Evolutionary conservation across 148 eudicot genomes (phyloP), one percentile per base, ranked within the genome.

Genomic region (Bassia scoparia): DNA sequence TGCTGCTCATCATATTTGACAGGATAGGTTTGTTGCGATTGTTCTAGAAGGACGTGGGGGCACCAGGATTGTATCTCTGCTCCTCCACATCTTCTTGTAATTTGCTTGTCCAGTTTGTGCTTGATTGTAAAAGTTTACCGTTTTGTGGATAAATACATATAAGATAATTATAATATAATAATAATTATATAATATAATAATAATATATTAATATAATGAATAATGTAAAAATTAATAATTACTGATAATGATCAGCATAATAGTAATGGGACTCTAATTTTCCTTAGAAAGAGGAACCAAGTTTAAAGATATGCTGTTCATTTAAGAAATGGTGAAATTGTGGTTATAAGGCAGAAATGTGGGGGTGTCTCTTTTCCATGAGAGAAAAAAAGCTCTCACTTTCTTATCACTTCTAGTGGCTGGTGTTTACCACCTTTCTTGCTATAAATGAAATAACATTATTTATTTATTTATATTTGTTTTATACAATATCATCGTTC

Each of bases 321-420:
- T n/a, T 43, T 46, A 48, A 44, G 50, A 59, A 48, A 77, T 76
- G 72, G 65, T 24, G 23, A 55, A 67, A 59, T 56, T 46, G 48
- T 59, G 78, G 54, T 55, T 2, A 43, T 54, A 54, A 33, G 46
- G 86, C 80, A 82, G 86, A 87, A 87, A 87, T n/a, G 91, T 87
- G 88, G 88, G n/a, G 85, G 87, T 66, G 79, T 77, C 85, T 84
- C 89, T 87, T 87, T 87, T 86, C n/a, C 74, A 87, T 77, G n/a
- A n/a, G 82, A 86, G 77, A n/a, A n/a, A n/a, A 85, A 87, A 81
- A 87, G 87, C 71, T 74, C 37, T 15, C 71, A 73, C 49, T 84
- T 81, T 83, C 82, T 82, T 84, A 62, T 43, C n/a, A 38, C 82
- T 76, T 81, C 78, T n/a, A 73, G 59, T 80, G 84, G 72, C 69